Conservation (phyloP, 139 green algal genomes). For the Axilococcus clingmanii region DNA sequence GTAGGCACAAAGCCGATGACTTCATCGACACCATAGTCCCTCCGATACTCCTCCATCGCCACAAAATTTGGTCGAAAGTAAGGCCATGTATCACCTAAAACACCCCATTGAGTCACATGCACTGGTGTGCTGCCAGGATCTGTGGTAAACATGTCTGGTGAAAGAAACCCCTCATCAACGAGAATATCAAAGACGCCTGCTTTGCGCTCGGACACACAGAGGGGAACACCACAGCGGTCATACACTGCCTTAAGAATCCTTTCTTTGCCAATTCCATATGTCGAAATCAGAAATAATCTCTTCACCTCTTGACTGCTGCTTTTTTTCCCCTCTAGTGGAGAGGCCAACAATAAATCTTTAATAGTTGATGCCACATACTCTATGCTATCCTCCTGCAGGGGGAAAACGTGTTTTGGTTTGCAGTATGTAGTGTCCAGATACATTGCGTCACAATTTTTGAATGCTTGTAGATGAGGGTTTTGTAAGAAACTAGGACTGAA, state of each 20-base stretch:
- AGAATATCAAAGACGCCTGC: conserved; percentile 40
- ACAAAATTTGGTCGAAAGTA: conserved; percentile 88
- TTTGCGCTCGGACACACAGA: conserved; percentile 53
- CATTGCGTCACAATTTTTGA: conserved; percentile 37
- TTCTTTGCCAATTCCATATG: conserved; percentile 71
- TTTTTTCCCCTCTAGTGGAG: too few relatives aligned
- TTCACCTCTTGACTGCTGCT: too few relatives aligned
- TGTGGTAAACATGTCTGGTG: conserved; percentile 42
- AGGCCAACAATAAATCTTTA: conserved; percentile 25
- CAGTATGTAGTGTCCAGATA: conserved; percentile 85
- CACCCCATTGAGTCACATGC: conserved; percentile 46
- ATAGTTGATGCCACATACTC: conserved; percentile 45
- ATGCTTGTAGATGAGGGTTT: conserved; percentile 31
- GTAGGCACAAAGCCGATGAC: conserved; percentile 84
- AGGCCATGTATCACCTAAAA: conserved; percentile 66
- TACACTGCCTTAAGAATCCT: conserved; percentile 50
- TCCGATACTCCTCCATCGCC: conserved; percentile 45
- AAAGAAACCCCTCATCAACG: conserved; percentile 16
- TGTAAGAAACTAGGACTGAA: conserved; percentile 30
- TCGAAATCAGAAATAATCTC: conserved; percentile 5
- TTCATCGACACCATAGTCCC: conserved; percentile 32
- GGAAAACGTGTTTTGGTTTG: conserved; percentile 56
- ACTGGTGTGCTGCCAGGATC: conserved; percentile 35
- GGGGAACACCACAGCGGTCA: conserved; percentile 25
- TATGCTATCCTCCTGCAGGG: conserved; percentile 46